Base-by-base conservation (phyloP, 768 basidiomycete genomes). In the Amanita rimosa region DNA sequence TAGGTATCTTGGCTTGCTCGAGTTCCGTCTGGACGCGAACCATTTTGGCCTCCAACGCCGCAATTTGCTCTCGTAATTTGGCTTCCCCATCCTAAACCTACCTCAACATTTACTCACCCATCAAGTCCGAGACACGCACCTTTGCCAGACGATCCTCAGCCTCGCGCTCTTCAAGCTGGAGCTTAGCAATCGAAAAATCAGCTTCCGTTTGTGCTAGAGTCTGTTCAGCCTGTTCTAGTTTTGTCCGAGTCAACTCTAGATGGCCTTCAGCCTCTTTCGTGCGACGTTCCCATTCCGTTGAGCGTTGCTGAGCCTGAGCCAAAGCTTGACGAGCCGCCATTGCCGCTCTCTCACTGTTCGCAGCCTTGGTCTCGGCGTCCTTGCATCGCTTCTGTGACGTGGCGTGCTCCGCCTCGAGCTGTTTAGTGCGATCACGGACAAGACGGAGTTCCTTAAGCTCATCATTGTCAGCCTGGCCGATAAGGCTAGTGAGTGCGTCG, bases 211-310 rank as follows among this genome's bases (percentile, higher is more conserved):
- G 85, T 9, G 66, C 59, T 16, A 78, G 77, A 0, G 68, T 69
- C 57, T 83, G 79, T 54, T 88, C 85, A 7, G 73, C 67, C 46
- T 84, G 76, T 31, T 90, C 84, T 13, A 87, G 61, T 57, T 75
- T 74, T 27, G 76, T 78, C 52, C 70, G 73, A 24, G 71, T 71
- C 55, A 72, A 58, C 58, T 84, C 81, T 16, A 88, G 62, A 49
- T 82, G 74, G 17, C 68, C 66, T 62, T 88, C 84, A 37, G 74
- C 73, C 53, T 86, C 83, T 57, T 80, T 81, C 16, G 84, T 78
- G 19, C 81, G 81, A 53, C 75, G 75, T 64, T 92, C 89, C 86
- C 85, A 90, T 56, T 92, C 89, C 3, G 75, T 66, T 2, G 85
- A 75, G 21, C 85, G 84, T 60, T 88, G 85, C 52, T 90, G 83